These are phyloP conservation scores for Cyberlindnera amylophila DNA, from an alignment of 805 yeast species.

Conservation along the genomic window DNA sequence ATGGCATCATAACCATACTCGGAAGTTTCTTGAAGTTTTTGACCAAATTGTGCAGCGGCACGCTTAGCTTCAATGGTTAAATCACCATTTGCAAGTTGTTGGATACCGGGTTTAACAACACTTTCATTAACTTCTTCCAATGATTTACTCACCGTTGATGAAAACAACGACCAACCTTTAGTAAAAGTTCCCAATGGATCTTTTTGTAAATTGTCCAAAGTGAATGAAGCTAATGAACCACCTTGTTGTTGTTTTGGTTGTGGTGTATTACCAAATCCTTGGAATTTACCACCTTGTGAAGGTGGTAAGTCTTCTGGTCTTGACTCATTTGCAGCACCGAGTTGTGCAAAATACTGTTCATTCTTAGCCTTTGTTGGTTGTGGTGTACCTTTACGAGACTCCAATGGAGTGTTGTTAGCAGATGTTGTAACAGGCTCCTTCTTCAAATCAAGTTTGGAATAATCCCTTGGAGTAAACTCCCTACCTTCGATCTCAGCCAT, in stretches of 20 bases:
- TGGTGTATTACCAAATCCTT: constrained; percentile 87
- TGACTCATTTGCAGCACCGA: constrained; percentile 67
- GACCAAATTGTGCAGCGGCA: constrained; percentile 97
- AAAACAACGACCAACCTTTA: constrained; percentile 92
- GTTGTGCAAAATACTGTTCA: constrained; percentile 76
- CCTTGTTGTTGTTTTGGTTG: constrained; percentile 34
- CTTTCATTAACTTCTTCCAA: constrained; percentile 81
- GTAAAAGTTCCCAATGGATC: constrained; percentile 91
- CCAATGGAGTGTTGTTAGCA: constrained; percentile 27
- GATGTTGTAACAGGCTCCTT: constrained; percentile 6
- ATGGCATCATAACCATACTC: constrained; percentile 64
- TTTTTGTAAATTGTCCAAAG: constrained; percentile 62
- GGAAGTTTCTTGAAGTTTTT: constrained; percentile 86
- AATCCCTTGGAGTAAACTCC: constrained; percentile 59
- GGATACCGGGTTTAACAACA: constrained; percentile 88
- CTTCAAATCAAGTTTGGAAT: constrained; percentile 35
- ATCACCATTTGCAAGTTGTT: constrained; percentile 76
- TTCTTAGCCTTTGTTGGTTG: constrained; percentile 44
- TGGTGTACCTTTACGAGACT: constrained; percentile 42
- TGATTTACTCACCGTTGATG: constrained; percentile 79
- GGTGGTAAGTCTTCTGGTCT: constrained; percentile 84
- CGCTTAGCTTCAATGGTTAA: constrained; percentile 75
- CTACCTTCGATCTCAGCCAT: constrained; percentile 72
- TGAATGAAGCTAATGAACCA: constrained; percentile 52
- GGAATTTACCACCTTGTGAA: constrained; percentile 88